Conservation (phyloP, 78 protist species). For the Capsaspora owczarzaki region DNA sequence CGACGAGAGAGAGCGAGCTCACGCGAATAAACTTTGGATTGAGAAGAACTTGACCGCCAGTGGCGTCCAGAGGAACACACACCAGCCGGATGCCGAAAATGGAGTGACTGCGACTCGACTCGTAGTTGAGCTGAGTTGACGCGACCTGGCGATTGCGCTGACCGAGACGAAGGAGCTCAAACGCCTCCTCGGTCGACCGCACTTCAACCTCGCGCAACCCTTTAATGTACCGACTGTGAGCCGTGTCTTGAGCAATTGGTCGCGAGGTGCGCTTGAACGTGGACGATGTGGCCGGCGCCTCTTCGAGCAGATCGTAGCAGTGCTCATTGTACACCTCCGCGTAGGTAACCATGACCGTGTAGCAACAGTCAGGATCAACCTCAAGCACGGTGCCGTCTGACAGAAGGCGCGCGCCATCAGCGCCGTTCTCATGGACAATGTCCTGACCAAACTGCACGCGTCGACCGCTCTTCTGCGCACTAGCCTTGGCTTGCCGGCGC, state of each 20-base stretch:
- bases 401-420: conserved; percentile 28
- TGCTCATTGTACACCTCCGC: conserved; percentile 62
- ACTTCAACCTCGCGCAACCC: neutral
- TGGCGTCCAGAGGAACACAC: neutral
- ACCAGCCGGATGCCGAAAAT: conserved; percentile 3
- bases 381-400: conserved; percentile 20
- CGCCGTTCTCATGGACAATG: neutral
- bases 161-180: neutral
- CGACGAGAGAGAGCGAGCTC: conserved; percentile 31
- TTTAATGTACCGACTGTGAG: neutral
- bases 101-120: conserved; percentile 64
- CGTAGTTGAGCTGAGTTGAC: conserved; percentile 54
- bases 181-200: neutral
- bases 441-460: neutral
- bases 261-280: too few species aligned
- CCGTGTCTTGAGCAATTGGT: too few species aligned
- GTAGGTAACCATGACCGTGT: conserved; percentile 38
- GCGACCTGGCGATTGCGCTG: conserved; percentile 17
- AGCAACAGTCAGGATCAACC: conserved; percentile 14
- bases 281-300: too few species aligned
- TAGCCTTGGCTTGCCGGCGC: neutral
- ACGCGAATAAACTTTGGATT: neutral
- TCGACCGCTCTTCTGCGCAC: neutral
- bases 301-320: conserved; percentile 42
- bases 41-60: neutral